Percentiles rank a stretch among this genome's conserved stretches.
These are phyloP conservation scores for Ochromonas danica DNA, from an alignment of 108 stramenopile genomes.

Conservation along the genomic window DNA sequence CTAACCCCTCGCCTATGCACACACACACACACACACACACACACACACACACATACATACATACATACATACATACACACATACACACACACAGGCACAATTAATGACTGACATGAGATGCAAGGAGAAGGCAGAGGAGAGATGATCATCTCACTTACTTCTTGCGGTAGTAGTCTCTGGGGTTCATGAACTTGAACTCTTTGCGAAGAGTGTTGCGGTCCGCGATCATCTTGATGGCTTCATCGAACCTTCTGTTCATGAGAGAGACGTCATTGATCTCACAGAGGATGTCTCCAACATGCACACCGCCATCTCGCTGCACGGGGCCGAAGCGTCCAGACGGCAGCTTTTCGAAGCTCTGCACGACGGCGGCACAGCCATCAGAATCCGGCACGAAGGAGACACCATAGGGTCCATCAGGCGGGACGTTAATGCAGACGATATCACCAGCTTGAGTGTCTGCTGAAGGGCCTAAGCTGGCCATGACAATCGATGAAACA, in stretches of 20 bases:
- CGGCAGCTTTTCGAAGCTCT: neutral
- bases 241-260: neutral
- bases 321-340: conserved; percentile 25
- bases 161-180: neutral
- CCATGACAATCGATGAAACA: too few relatives aligned
- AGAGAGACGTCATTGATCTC: conserved; percentile 25
- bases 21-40: too few relatives aligned
- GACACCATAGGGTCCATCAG: conserved; percentile 34
- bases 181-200: conserved; percentile 26
- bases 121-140: too few relatives aligned
- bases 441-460: conserved; percentile 20
- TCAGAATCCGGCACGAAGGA: conserved; percentile 1
- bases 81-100: too few relatives aligned
- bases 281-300: conserved; percentile 24
- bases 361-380: conserved; percentile 23
- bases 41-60: too few relatives aligned
- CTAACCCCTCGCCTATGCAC: neutral
- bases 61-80: too few relatives aligned
- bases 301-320: conserved; percentile 19
- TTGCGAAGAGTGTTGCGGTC: conserved; percentile 1
- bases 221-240: neutral
- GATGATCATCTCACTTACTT: too few relatives aligned
- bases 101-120: too few relatives aligned
- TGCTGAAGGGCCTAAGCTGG: too few relatives aligned
- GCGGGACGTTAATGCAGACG: neutral